A percentile compares a stretch with the other conserved stretches of the same genome.
phyloP scores from a whole-genome alignment of 2,329 filamentous ascomycete species.

The Berkeleyomyces rouxiae region DNA sequence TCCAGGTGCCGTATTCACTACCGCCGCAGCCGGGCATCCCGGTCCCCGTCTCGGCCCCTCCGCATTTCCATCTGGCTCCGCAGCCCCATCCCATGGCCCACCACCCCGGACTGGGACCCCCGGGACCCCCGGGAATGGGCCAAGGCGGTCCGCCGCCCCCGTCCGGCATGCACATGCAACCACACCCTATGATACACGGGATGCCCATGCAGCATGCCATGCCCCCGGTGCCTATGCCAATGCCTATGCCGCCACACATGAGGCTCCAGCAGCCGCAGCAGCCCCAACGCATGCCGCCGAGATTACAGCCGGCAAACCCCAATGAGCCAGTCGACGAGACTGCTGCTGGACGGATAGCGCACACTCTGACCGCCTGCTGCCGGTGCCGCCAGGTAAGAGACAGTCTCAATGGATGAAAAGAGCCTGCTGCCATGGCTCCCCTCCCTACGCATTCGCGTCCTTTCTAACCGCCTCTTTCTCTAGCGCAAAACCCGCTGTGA shows the following conservation, averaged over 20 bases:
- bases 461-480: background rate
- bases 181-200: constrained; percentile 11
- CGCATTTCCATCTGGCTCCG: constrained; percentile 10
- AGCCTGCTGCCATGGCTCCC: background rate
- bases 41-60: background rate
- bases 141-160: background rate
- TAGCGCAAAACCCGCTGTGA: constrained; percentile 95
- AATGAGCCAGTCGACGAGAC: constrained; percentile 16
- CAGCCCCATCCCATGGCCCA: constrained; percentile 18
- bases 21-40: constrained; percentile 12
- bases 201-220: background rate
- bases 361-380: constrained; percentile 66
- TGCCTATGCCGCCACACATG: constrained; percentile 8
- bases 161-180: constrained; percentile 5
- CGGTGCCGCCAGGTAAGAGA: constrained; percentile 53
- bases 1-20: constrained; percentile 10
- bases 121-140: background rate
- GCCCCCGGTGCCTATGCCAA: background rate
- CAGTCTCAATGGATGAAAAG: background rate
- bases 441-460: background rate
- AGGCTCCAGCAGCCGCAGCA: constrained; percentile 2
- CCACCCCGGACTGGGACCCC: constrained; percentile 12
- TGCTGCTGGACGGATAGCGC: constrained; percentile 45
- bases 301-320: constrained; percentile 12
- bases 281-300: constrained; percentile 8